phyloP scores from a whole-genome alignment of 1,284 basidiomycete species.

The Ustilago sp. region DNA sequence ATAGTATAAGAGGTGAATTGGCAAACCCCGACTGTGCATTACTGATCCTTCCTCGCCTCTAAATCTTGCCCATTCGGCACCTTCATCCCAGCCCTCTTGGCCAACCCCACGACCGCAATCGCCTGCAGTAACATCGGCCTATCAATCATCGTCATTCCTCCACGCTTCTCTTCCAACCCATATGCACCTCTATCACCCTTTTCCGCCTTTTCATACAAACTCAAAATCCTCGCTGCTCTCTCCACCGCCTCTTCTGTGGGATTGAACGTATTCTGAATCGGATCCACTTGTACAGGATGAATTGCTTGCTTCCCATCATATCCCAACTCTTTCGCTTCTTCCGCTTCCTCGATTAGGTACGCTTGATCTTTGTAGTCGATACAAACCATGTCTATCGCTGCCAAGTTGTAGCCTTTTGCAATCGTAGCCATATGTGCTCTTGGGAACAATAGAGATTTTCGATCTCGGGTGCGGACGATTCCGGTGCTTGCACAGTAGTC shows the following conservation, averaged over 20 bases:
- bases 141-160: conserved; percentile 78
- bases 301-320: conserved; percentile 80
- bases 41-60: conserved; percentile 4
- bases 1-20: no score
- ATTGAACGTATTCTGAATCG: conserved; percentile 82
- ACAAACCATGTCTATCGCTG: conserved; percentile 87
- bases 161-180: conserved; percentile 73
- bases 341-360: conserved; percentile 80
- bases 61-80: conserved; percentile 72
- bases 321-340: conserved; percentile 73
- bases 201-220: conserved; percentile 71
- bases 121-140: conserved; percentile 74
- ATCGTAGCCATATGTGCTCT: conserved; percentile 85
- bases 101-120: conserved; percentile 76
- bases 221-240: conserved; percentile 78
- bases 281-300: conserved; percentile 85
- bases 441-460: conserved; percentile 83
- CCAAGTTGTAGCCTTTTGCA: conserved; percentile 84
- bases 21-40: neutral
- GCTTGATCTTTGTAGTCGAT: conserved; percentile 85
- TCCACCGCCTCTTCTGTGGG: conserved; percentile 81
- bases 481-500: conserved; percentile 82
- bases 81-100: conserved; percentile 76
- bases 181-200: conserved; percentile 75
- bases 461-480: conserved; percentile 80